phyloP scores from a whole-genome alignment of 805 yeast species.

The Candida methanosorbosa region DNA sequence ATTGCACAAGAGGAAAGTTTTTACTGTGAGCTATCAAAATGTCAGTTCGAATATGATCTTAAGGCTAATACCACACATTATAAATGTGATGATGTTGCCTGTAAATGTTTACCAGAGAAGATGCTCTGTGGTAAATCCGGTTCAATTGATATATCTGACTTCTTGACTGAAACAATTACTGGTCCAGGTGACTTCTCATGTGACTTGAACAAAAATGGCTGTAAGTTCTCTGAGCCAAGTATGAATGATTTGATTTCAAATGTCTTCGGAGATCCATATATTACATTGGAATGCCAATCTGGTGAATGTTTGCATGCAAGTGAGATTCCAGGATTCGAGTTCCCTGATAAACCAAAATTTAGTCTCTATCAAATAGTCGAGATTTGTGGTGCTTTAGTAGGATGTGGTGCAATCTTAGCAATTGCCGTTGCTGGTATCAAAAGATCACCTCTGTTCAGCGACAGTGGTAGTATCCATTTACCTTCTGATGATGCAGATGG shows the following conservation, averaged over 20 bases:
- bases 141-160: conserved; percentile 90
- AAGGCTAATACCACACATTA: conserved; percentile 62
- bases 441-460: conserved; percentile 52
- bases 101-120: conserved; percentile 85
- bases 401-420: conserved; percentile 32
- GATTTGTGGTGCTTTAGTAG: conserved; percentile 33
- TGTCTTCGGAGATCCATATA: conserved; percentile 92
- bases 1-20: conserved; percentile 84
- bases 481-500: conserved; percentile 27
- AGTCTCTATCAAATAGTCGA: conserved; percentile 38
- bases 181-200: conserved; percentile 95
- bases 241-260: conserved; percentile 87
- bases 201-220: conserved; percentile 49
- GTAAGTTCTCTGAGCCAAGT: conserved; percentile 87
- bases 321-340: conserved; percentile 83
- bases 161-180: conserved; percentile 75
- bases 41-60: conserved; percentile 62
- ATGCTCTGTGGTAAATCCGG: conserved; percentile 94
- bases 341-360: conserved; percentile 46
- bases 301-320: conserved; percentile 92
- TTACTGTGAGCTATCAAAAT: conserved; percentile 73
- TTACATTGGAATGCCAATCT: conserved; percentile 69
- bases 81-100: conserved; percentile 67
- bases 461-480: conserved; percentile 14
- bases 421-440: conserved; percentile 40